These are phyloP conservation scores for Tulasnella sp. DNA, from an alignment of 768 basidiomycete species.

Conservation along the genomic window DNA sequence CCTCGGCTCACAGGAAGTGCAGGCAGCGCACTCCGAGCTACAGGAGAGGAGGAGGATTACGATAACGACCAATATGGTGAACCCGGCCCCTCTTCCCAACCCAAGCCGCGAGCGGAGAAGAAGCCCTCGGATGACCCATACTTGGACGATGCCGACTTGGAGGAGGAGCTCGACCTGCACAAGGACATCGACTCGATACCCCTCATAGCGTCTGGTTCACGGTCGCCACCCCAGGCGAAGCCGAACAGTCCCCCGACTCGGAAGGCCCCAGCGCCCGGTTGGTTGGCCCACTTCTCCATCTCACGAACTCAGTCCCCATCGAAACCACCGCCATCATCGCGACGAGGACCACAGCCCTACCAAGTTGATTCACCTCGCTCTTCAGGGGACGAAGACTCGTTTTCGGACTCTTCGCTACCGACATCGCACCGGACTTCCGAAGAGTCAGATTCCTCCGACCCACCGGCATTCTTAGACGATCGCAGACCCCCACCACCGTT, in stretches of 20 bases:
- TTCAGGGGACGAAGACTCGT: constrained; percentile 4
- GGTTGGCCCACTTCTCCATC: constrained; percentile 25
- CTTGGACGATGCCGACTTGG: constrained; percentile 29
- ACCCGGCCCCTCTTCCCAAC: constrained; percentile 40
- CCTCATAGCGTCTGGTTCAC: constrained; percentile 20
- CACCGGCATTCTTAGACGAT: constrained; percentile 25
- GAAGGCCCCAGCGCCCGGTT: constrained; percentile 18
- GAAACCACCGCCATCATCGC: constrained; percentile 41
- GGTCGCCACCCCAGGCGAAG: constrained; percentile 2
- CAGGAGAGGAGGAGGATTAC: constrained; percentile 52
- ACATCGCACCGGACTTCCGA: constrained; percentile 44
- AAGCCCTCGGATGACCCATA: constrained; percentile 28
- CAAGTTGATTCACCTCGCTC: constrained; percentile 11
- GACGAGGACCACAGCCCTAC: constrained; percentile 34
- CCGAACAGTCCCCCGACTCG: background rate
- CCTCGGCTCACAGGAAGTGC: constrained; percentile 59
- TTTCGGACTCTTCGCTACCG: constrained; percentile 40
- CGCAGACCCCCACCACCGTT: constrained; percentile 42
- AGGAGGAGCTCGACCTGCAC: constrained; percentile 23
- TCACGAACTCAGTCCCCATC: constrained; percentile 15
- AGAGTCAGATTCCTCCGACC: constrained; percentile 26
- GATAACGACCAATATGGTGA: constrained; percentile 69
- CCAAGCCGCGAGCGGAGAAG: constrained; percentile 1
- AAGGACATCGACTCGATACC: constrained; percentile 26
- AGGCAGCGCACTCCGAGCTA: constrained; percentile 37